Conservation (phyloP, 176 grass and related monocot genomes). For the Rhynchospora tenuis region DNA sequence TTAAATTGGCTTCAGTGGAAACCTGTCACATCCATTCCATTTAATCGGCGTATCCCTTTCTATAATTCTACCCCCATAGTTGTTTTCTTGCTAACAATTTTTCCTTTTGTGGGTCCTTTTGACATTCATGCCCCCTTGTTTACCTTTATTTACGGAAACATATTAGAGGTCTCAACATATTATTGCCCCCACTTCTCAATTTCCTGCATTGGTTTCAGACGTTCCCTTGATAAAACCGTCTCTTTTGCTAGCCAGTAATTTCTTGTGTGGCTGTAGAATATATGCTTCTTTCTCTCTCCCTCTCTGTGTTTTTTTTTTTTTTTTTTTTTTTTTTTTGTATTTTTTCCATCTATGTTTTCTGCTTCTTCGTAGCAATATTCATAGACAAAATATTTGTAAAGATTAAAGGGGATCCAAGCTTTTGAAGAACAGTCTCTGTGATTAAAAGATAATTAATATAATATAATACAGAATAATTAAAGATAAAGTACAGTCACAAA, state of each 20-base stretch:
- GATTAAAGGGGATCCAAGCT: not conserved
- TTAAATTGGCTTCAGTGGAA: constrained; percentile 4
- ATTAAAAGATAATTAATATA: not conserved
- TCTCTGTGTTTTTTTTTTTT: not conserved
- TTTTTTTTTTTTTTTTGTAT: not conserved
- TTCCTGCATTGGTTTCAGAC: not conserved
- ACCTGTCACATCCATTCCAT: constrained; percentile 19
- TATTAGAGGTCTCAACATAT: not conserved
- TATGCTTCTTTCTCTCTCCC: not conserved
- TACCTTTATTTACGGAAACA: not conserved
- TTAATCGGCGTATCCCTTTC: not conserved
- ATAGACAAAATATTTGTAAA: not conserved
- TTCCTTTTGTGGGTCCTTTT: constrained; percentile 9
- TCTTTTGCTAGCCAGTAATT: constrained; percentile 22
- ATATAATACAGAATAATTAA: not conserved
- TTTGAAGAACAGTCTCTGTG: not conserved
- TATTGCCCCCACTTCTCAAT: not conserved
- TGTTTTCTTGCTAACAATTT: constrained; percentile 13
- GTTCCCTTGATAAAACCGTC: constrained; percentile 18
- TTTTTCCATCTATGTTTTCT: not conserved
- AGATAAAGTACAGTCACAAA: not conserved
- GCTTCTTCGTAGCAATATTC: not conserved
- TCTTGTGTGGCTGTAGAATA: constrained; percentile 11
- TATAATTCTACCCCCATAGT: not conserved
- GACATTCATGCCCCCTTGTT: constrained; percentile 19